A percentile compares a stretch with the other conserved stretches of the same genome.
These are phyloP conservation scores for Hypomontagnella monticulosa DNA, from an alignment of 495 filamentous ascomycete genomes.

Conservation along the genomic window DNA sequence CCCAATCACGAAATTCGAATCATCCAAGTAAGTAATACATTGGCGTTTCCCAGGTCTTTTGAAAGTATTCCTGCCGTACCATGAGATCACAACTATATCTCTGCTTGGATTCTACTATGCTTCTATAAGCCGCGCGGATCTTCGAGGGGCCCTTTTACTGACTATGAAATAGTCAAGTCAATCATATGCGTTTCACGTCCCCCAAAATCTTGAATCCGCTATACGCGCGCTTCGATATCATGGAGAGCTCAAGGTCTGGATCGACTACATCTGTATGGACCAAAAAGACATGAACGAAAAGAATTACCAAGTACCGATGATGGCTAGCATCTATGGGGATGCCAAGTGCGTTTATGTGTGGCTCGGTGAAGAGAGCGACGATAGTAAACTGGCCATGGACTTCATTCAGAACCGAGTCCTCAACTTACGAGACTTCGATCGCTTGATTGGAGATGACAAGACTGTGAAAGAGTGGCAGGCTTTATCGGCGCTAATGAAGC, in stretches of 20 bases:
- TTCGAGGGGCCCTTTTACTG: background rate
- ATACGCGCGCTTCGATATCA: constrained; percentile 12
- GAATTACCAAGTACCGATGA: constrained; percentile 23
- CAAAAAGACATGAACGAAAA: constrained; percentile 12
- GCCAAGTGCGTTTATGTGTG: constrained; percentile 43
- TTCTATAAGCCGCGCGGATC: too few relatives aligned
- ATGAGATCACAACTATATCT: too few relatives aligned
- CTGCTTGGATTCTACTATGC: too few relatives aligned
- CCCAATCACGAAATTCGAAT: background rate
- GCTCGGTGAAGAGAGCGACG: constrained; percentile 36
- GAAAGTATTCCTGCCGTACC: too few relatives aligned
- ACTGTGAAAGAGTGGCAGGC: constrained; percentile 35
- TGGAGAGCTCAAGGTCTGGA: constrained; percentile 12
- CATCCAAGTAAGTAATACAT: constrained; percentile 6
- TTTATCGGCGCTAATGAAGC: constrained; percentile 43
- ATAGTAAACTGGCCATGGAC: constrained; percentile 11
- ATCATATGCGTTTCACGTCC: constrained; percentile 5
- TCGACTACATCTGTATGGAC: constrained; percentile 26
- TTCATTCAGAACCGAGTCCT: constrained; percentile 28
- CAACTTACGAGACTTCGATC: constrained; percentile 34
- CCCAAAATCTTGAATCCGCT: constrained; percentile 9
- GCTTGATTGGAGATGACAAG: constrained; percentile 15
- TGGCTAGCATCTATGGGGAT: constrained; percentile 39
- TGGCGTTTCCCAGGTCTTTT: too few relatives aligned
- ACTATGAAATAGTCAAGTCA: constrained; percentile 3